Evolutionary conservation across 768 basidiomycete species (phyloP), one percentile per base, ranked within the genome.

Genomic region (Pleurotus sapidus): DNA sequence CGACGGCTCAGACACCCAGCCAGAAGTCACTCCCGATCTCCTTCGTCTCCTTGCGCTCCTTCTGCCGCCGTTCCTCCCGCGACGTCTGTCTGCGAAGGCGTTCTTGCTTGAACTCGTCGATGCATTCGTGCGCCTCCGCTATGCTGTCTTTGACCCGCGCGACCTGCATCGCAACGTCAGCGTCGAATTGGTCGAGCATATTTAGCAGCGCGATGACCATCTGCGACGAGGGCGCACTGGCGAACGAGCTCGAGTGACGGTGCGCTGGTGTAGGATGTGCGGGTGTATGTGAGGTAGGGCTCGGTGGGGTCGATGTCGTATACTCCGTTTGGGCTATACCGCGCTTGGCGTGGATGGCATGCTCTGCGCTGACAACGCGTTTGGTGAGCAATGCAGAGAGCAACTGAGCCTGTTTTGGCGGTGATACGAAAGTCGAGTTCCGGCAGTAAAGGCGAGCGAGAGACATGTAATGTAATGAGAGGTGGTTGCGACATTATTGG

Each of bases 111-210:
- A 59, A 65, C n/a, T 55, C 55, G 24, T 62, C 49, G 43, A 70
- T 56, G 34, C 61, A 56, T n/a, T 56, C 54, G 25, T 58, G 59
- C 7, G 61, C 58, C 30, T 69, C 69, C 17, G 47, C 55, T n/a
- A 72, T 69, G 25, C 57, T 57, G 9, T 59, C 58, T 37, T 65
- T 62, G 8, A 67, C 56, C 30, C 64, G 65, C 20, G 60, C 49
- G 4, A 68, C 63, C 38, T 70, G 64, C 38, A 47, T 40, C 4
- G 58, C 60, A 24, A 74, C 61, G 56, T 76, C 74, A 40, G 63
- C 60, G 55, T 76, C 70, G 61, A 73, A 65, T 20, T 54, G 27
- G 46, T 74, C 72, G 11, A 78, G 66, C 27, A 76, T 63, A 55
- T 71, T 62, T 15, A 72, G 66, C 39, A 75, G 57, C 6, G 51